These are phyloP conservation scores for Diutina siamensis DNA, from an alignment of 1,139 yeast genomes.

Conservation along the genomic window DNA sequence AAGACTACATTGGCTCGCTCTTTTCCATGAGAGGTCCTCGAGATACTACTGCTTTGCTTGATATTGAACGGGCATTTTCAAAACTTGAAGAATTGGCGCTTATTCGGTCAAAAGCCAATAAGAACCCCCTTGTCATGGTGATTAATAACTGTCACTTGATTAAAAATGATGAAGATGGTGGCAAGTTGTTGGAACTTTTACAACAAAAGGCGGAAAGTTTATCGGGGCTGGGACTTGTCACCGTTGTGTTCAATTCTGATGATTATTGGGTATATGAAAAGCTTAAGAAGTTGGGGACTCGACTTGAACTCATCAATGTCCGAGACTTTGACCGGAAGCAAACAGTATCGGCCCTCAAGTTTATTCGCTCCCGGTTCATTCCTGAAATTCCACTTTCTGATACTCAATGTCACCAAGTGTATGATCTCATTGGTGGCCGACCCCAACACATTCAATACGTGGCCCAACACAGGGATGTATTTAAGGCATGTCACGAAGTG, in stretches of 20 bases:
- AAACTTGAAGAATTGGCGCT: constrained; percentile 68
- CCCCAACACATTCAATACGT: constrained; percentile 76
- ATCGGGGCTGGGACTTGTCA: constrained; percentile 66
- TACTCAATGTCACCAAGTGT: constrained; percentile 37
- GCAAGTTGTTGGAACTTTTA: constrained; percentile 56
- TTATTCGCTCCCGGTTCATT: constrained; percentile 37
- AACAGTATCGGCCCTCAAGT: constrained; percentile 44
- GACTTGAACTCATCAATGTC: constrained; percentile 63
- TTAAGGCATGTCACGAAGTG: constrained; percentile 55
- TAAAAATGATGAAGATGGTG: constrained; percentile 62
- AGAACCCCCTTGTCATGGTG: constrained; percentile 53
- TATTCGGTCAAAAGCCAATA: constrained; percentile 22
- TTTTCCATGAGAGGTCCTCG: constrained; percentile 81
- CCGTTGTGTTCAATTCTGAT: constrained; percentile 69
- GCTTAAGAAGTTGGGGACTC: constrained; percentile 58
- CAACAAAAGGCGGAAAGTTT: constrained; percentile 78
- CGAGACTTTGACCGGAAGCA: constrained; percentile 51
- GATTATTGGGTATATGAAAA: constrained; percentile 85
- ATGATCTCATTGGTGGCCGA: constrained; percentile 70
- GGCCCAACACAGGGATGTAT: constrained; percentile 50
- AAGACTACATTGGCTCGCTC: constrained; percentile 73
- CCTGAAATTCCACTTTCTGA: constrained; percentile 15
- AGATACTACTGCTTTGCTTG: constrained; percentile 72
- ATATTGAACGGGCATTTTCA: constrained; percentile 72
- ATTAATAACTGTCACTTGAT: constrained; percentile 70